Evolutionary conservation across 2,329 filamentous ascomycete genomes (phyloP).

Genomic region (Gaeumannomyces tritici): DNA sequence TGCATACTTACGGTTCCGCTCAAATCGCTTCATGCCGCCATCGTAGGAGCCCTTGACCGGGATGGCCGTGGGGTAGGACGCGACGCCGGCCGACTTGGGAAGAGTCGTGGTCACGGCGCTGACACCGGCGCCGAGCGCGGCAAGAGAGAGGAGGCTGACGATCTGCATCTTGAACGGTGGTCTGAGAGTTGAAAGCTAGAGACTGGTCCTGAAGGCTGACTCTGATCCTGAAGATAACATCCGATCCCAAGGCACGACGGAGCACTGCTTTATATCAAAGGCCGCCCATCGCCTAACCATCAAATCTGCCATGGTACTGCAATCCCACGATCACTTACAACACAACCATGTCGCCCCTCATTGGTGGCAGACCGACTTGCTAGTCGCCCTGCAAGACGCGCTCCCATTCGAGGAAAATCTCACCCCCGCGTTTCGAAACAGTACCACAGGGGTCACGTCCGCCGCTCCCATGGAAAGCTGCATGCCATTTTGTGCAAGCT

Average conservation of each 20-base stretch:
- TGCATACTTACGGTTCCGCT: slow-evolving; percentile 2
- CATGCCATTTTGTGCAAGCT: too few relatives aligned
- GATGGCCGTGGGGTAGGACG: slow-evolving; percentile 4
- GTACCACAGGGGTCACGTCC: too few relatives aligned
- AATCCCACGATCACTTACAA: too few relatives aligned
- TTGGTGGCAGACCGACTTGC: neutral
- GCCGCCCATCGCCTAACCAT: too few relatives aligned
- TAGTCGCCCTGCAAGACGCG: too few relatives aligned
- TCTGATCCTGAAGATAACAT: too few relatives aligned
- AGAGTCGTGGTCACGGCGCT: slow-evolving; percentile 4
- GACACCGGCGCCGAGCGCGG: slow-evolving; percentile 1
- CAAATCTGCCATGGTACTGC: too few relatives aligned
- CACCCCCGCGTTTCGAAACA: neutral
- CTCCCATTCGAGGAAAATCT: neutral
- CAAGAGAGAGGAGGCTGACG: slow-evolving; percentile 3
- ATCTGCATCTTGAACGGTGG: slow-evolving; percentile 2
- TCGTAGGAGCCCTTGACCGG: slow-evolving; percentile 5
- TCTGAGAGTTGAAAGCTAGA: neutral
- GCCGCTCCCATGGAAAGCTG: too few relatives aligned
- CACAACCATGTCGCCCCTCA: too few relatives aligned
- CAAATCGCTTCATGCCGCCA: slow-evolving; percentile 5
- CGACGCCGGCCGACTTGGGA: slow-evolving; percentile 3
- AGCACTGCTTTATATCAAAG: too few relatives aligned
- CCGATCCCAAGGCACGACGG: too few relatives aligned
- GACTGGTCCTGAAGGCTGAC: too few relatives aligned